Evolutionary conservation across 768 basidiomycete species (phyloP).

Genomic region (Russula foetens): DNA sequence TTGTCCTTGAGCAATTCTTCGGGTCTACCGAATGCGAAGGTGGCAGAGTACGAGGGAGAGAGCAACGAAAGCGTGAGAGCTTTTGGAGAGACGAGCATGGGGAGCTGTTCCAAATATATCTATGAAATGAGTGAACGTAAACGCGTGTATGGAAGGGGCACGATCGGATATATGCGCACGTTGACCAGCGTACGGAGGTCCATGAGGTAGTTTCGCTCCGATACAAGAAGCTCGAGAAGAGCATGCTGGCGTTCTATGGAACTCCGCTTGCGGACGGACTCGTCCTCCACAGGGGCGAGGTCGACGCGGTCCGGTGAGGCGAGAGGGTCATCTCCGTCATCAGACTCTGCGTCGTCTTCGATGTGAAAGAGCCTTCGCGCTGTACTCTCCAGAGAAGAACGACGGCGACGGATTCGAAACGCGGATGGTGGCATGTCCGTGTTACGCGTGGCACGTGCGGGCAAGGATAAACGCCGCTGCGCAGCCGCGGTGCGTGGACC

Average conservation of each 20-base stretch:
- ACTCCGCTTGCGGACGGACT: constrained; percentile 6
- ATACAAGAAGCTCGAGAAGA: constrained; percentile 75
- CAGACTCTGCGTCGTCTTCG: constrained; percentile 25
- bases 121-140: constrained; percentile 24
- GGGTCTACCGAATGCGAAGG: constrained; percentile 6
- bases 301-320: not conserved
- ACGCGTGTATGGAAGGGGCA: not conserved
- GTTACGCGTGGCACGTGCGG: constrained; percentile 1
- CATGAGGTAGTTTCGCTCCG: constrained; percentile 74
- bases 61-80: constrained; percentile 19
- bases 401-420: constrained; percentile 3
- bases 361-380: constrained; percentile 28
- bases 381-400: constrained; percentile 7
- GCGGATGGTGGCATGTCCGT: not conserved
- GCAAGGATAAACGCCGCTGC: constrained; percentile 13
- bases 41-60: constrained; percentile 28
- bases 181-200: constrained; percentile 73
- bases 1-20: constrained; percentile 5
- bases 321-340: constrained; percentile 25
- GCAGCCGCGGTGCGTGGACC: not conserved
- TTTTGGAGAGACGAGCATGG: constrained; percentile 27
- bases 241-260: constrained; percentile 47
- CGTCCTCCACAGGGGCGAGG: not conserved
- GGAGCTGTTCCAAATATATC: constrained; percentile 37
- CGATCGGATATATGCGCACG: constrained; percentile 34